A percentile compares a stretch with the other conserved stretches of the same genome.
phyloP scores from a whole-genome alignment of 306 rosid genomes.

The Cicer chorassanicum region DNA sequence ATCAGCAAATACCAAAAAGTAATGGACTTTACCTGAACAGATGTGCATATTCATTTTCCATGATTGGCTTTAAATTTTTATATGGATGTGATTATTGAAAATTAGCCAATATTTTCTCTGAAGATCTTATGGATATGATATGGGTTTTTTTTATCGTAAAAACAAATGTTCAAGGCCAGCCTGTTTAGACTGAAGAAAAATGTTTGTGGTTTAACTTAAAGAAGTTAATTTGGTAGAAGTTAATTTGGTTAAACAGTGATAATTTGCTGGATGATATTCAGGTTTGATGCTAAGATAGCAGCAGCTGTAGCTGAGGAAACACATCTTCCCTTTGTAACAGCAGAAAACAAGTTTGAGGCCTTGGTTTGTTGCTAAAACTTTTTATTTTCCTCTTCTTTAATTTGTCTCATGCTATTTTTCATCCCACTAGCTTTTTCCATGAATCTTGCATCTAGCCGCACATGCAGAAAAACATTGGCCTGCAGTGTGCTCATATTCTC shows the following conservation, averaged over 20 bases:
- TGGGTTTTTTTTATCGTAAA: slow-evolving; percentile 18
- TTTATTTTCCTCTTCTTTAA: slow-evolving; percentile 19
- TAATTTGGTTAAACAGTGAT: slow-evolving; percentile 29
- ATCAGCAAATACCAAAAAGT: slow-evolving; percentile 2
- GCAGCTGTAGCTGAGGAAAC: slow-evolving; percentile 95
- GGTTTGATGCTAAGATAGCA: slow-evolving; percentile 96
- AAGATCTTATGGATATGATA: slow-evolving; percentile 18
- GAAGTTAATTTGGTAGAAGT: slow-evolving; percentile 22
- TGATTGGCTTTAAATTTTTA: slow-evolving; percentile 7
- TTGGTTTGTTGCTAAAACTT: slow-evolving; percentile 69
- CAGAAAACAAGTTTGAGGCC: slow-evolving; percentile 99
- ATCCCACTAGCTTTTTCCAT: slow-evolving; percentile 28
- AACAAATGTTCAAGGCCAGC: not conserved
- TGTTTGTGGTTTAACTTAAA: slow-evolving; percentile 3
- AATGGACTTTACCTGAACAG: slow-evolving; percentile 21
- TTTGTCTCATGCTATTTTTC: slow-evolving; percentile 18
- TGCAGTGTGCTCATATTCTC: slow-evolving; percentile 37
- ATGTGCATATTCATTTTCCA: not conserved
- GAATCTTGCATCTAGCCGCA: slow-evolving; percentile 27
- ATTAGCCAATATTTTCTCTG: slow-evolving; percentile 15
- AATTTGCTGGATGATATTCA: slow-evolving; percentile 46
- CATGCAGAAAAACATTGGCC: slow-evolving; percentile 32
- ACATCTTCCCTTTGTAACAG: slow-evolving; percentile 83
- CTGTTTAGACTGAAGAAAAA: slow-evolving; percentile 28
- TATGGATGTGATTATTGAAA: slow-evolving; percentile 24